Conservation (phyloP, 2,329 filamentous ascomycete genomes). For the Botrytis byssoidea region DNA sequence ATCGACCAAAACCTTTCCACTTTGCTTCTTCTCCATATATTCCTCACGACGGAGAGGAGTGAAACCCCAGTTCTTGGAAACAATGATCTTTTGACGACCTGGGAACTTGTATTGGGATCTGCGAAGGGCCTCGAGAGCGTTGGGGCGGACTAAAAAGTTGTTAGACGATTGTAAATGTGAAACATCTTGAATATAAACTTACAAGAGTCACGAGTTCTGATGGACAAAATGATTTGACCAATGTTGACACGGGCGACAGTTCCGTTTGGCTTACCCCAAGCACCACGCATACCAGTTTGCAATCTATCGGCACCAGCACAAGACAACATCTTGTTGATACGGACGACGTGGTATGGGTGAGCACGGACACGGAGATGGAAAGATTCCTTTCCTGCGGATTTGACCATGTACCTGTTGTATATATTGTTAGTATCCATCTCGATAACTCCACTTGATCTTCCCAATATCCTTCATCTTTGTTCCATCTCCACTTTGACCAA, state of each 20-base stretch:
- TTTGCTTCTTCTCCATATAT: constrained; percentile 93
- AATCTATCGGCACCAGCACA: constrained; percentile 99
- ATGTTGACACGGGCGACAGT: constrained; percentile 99
- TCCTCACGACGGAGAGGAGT: constrained; percentile 96
- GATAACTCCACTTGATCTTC: not conserved
- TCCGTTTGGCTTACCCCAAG: constrained; percentile 99
- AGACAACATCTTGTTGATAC: constrained; percentile 99
- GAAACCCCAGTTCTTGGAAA: constrained; percentile 99
- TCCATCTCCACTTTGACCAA: constrained; percentile 13
- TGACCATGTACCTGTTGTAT: constrained; percentile 56
- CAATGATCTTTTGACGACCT: constrained; percentile 99
- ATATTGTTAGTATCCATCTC: constrained; percentile 21
- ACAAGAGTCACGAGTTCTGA: constrained; percentile 94
- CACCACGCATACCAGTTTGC: constrained; percentile 99
- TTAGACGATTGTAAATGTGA: constrained; percentile 31
- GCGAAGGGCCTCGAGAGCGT: constrained; percentile 97
- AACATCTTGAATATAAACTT: constrained; percentile 43
- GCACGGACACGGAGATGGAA: constrained; percentile 79
- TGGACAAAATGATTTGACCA: constrained; percentile 95
- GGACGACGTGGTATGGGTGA: constrained; percentile 99
- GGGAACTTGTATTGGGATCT: constrained; percentile 99
- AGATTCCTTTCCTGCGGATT: constrained; percentile 68
- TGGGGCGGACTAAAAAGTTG: constrained; percentile 66
- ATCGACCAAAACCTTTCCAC: constrained; percentile 91
- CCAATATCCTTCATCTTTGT: not conserved